phyloP scores from a whole-genome alignment of 2,329 filamentous ascomycete genomes.

The Colletotrichum gigasporum region DNA sequence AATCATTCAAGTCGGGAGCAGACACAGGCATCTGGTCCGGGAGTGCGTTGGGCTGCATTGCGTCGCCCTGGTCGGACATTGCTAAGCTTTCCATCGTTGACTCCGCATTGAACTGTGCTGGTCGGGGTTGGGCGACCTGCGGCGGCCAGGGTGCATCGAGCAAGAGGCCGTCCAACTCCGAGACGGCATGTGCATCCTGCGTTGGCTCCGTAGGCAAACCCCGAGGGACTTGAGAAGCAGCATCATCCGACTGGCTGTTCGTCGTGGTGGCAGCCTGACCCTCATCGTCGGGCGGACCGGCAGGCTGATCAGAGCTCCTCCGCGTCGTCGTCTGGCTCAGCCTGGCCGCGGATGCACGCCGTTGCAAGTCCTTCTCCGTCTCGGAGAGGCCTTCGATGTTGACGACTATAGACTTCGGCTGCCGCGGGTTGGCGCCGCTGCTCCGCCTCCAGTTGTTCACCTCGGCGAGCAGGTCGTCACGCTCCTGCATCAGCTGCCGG shows the following conservation, averaged over 20 bases:
- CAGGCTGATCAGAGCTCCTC: not conserved
- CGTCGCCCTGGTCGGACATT: not conserved
- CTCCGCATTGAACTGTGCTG: not conserved
- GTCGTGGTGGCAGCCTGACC: not conserved
- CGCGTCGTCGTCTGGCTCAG: not conserved
- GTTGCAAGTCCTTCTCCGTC: constrained; percentile 13
- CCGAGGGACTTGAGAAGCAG: not conserved
- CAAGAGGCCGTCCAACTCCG: constrained; percentile 1
- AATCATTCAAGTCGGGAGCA: not conserved
- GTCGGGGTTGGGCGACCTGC: not conserved
- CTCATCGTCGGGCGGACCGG: not conserved
- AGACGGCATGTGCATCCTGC: not conserved
- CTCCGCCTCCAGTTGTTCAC: constrained; percentile 37
- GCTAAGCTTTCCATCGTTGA: not conserved
- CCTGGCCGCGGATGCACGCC: not conserved
- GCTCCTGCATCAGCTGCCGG: constrained; percentile 35
- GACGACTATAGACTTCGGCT: not conserved
- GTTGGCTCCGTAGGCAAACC: not conserved
- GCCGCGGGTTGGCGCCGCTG: constrained; percentile 6
- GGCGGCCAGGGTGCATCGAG: constrained; percentile 14
- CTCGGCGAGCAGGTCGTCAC: constrained; percentile 40
- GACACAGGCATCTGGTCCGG: not conserved
- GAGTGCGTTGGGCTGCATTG: not conserved
- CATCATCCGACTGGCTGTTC: not conserved
- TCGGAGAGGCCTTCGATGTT: constrained; percentile 11